These are phyloP conservation scores for Cercophora samala DNA, from an alignment of 495 filamentous ascomycete species.

Conservation along the genomic window DNA sequence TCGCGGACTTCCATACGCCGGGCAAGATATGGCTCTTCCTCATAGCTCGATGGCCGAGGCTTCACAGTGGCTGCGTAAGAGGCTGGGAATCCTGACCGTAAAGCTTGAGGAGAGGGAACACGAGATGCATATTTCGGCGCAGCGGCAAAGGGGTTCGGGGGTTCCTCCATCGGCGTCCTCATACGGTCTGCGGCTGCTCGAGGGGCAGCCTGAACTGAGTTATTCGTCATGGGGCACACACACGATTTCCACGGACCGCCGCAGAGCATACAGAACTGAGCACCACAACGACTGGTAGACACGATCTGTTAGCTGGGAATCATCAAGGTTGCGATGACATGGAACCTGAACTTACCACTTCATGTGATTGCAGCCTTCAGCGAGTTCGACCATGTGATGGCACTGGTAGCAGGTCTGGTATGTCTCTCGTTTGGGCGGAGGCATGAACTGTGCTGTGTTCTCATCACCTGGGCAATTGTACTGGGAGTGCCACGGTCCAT, in stretches of 20 bases:
- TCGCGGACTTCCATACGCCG: conserved; percentile 55
- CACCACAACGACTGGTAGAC: conserved; percentile 63
- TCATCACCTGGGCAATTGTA: conserved; percentile 69
- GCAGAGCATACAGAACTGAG: conserved; percentile 81
- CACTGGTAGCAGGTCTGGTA: conserved; percentile 78
- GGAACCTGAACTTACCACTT: conserved; percentile 59
- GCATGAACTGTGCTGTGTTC: conserved; percentile 60
- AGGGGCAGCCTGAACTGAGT: neutral
- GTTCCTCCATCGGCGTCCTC: conserved; percentile 48
- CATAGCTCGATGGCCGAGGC: conserved; percentile 45
- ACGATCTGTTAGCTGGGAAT: conserved; percentile 19
- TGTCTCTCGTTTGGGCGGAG: conserved; percentile 65
- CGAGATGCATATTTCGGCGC: conserved; percentile 16
- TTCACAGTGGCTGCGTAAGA: conserved; percentile 22
- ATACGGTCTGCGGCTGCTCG: neutral
- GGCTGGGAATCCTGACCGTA: conserved; percentile 25
- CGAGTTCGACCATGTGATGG: conserved; percentile 70
- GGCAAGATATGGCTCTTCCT: conserved; percentile 51
- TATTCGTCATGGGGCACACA: conserved; percentile 50
- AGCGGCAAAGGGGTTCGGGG: conserved; percentile 23
- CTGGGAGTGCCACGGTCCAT: conserved; percentile 65
- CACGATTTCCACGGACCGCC: conserved; percentile 77
- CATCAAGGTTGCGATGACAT: conserved; percentile 1
- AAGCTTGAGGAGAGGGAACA: conserved; percentile 30
- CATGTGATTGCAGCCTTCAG: conserved; percentile 83